Evolutionary conservation across 140 eudicot genomes (phyloP).

Genomic region (Erigeron philadelphicus): DNA sequence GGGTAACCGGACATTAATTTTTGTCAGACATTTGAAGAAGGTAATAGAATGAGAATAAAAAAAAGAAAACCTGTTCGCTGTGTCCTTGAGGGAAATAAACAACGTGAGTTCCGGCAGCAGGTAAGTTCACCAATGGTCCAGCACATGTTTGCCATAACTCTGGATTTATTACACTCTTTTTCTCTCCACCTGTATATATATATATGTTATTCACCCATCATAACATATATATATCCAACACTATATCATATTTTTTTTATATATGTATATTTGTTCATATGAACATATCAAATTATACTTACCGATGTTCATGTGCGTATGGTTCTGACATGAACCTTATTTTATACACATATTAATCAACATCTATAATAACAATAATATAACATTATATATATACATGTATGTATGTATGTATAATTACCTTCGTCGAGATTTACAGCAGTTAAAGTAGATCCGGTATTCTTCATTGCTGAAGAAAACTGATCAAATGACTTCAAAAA

Average conservation of each 20-base stretch:
- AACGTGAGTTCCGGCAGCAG: slow-evolving; percentile 92
- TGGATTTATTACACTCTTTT: slow-evolving; percentile 52
- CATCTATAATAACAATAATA: not conserved
- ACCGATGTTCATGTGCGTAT: no score
- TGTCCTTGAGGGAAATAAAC: slow-evolving; percentile 96
- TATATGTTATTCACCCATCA: no score
- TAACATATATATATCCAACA: no score
- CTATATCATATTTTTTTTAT: no score
- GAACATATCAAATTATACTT: no score
- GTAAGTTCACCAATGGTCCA: slow-evolving; percentile 85
- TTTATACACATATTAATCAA: no score
- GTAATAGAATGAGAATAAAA: no score
- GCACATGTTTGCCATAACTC: slow-evolving; percentile 98
- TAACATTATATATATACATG: not conserved
- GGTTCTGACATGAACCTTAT: no score
- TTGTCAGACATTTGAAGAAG: no score
- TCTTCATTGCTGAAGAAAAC: slow-evolving; percentile 35
- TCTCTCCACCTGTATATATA: slow-evolving; percentile 40
- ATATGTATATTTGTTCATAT: no score
- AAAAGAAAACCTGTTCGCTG: slow-evolving; percentile 63
- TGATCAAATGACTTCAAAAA: not conserved
- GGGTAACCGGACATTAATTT: no score
- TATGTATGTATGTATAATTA: not conserved
- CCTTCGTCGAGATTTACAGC: slow-evolving; percentile 53
- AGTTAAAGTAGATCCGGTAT: slow-evolving; percentile 42